Conservation (phyloP, 495 filamentous ascomycete genomes). For the Mytilinidion resinicola region DNA sequence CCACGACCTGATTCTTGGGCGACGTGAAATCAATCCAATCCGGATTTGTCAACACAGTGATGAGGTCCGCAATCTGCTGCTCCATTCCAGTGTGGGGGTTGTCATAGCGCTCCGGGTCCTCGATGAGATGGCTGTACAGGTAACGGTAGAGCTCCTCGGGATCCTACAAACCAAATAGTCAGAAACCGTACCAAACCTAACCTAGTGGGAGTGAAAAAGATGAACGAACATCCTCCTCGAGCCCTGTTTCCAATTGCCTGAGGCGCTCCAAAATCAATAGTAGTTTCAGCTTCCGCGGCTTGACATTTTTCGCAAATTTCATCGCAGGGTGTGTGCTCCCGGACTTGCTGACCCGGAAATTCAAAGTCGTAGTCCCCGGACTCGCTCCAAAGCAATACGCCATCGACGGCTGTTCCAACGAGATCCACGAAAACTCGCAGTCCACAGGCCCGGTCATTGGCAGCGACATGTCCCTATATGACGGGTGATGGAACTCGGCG, state of each 20-base stretch:
- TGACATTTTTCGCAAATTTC: conserved; percentile 45
- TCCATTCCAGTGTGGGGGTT: conserved; percentile 49
- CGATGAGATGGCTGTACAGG: conserved; percentile 40
- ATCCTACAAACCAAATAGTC: conserved; percentile 27
- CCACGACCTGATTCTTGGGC: conserved; percentile 57
- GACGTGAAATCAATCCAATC: conserved; percentile 65
- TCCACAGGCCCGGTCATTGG: conserved; percentile 28
- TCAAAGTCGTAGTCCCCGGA: conserved; percentile 57
- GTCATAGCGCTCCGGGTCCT: conserved; percentile 40
- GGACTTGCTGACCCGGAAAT: conserved; percentile 48
- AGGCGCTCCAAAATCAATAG: conserved; percentile 49
- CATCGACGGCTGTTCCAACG: conserved; percentile 60
- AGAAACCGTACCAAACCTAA: conserved; percentile 15
- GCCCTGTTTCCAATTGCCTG: conserved; percentile 47
- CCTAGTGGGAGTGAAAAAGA: background rate
- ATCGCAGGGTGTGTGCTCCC: conserved; percentile 44
- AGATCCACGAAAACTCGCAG: conserved; percentile 51
- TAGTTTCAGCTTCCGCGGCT: conserved; percentile 49
- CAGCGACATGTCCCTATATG: conserved; percentile 34
- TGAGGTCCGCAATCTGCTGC: conserved; percentile 61
- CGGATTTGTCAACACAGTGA: conserved; percentile 53
- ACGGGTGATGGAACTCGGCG: conserved; percentile 18
- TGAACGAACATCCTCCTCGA: conserved; percentile 52
- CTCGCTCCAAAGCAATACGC: conserved; percentile 52
- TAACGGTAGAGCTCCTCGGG: conserved; percentile 31